Evolutionary conservation across 164 flowering plant genomes (phyloP).

Genomic region (Pachysandra terminalis): DNA sequence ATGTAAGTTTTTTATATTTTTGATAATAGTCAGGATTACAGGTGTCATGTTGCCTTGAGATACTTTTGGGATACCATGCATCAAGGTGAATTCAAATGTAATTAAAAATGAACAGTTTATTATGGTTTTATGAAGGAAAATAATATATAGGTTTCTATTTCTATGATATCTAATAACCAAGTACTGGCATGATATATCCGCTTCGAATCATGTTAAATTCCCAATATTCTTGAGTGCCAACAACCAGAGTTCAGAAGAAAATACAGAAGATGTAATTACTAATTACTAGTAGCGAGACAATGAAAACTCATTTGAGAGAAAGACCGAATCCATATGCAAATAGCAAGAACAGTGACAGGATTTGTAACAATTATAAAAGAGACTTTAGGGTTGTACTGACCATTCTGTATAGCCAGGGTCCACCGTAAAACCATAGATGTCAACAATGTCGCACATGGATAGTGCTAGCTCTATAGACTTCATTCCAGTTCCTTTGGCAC

Average conservation of each 20-base stretch:
- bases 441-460: slow-evolving; percentile 97
- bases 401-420: slow-evolving; percentile 99
- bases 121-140: no score
- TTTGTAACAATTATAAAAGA: not conserved
- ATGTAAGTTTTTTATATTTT: no score
- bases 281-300: not conserved
- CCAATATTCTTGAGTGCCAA: not conserved
- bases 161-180: no score
- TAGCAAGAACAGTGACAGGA: not conserved
- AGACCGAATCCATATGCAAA: not conserved
- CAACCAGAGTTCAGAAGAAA: not conserved
- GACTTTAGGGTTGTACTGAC: slow-evolving; percentile 35
- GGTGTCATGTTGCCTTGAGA: no score
- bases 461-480: slow-evolving; percentile 95
- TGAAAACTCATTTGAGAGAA: not conserved
- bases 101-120: no score
- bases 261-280: not conserved
- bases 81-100: no score
- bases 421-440: slow-evolving; percentile 98
- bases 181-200: not conserved
- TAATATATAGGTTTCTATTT: no score
- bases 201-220: not conserved
- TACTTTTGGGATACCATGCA: no score
- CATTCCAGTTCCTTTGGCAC: slow-evolving; percentile 99
- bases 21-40: no score